These are phyloP conservation scores for Candida loeiensis DNA, from an alignment of 805 yeast genomes.

Conservation along the genomic window DNA sequence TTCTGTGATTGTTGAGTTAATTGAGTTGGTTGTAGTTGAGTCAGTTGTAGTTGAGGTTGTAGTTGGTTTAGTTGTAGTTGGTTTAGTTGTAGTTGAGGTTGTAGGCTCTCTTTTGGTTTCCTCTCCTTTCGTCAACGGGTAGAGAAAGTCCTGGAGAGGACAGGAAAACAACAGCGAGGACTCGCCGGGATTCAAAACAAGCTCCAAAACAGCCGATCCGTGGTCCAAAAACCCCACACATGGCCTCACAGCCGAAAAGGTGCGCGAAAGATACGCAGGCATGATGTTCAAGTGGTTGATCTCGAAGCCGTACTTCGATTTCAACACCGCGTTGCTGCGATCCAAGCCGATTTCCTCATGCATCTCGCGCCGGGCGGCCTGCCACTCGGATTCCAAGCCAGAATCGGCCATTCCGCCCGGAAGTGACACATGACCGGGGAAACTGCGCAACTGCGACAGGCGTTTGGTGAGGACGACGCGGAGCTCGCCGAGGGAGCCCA, in stretches of 20 bases:
- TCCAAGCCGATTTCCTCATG: slow-evolving; percentile 82
- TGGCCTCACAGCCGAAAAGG: slow-evolving; percentile 81
- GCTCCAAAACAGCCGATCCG: slow-evolving; percentile 29
- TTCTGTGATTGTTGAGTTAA: too few relatives aligned
- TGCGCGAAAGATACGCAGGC: slow-evolving; percentile 80
- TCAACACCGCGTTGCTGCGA: slow-evolving; percentile 42
- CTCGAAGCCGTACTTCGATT: slow-evolving; percentile 46
- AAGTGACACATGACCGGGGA: slow-evolving; percentile 86
- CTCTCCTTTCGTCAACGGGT: slow-evolving; percentile 20
- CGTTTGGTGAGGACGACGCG: slow-evolving; percentile 78
- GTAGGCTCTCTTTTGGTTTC: neutral
- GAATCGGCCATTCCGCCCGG: slow-evolving; percentile 93
- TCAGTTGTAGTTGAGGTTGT: neutral
- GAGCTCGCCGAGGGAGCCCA: slow-evolving; percentile 70
- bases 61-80: slow-evolving; percentile 3
- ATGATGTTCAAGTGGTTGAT: slow-evolving; percentile 59
- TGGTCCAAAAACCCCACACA: slow-evolving; percentile 62
- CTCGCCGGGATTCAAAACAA: slow-evolving; percentile 72
- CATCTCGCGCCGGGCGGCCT: slow-evolving; percentile 78
- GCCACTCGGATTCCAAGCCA: slow-evolving; percentile 61
- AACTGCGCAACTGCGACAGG: slow-evolving; percentile 61
- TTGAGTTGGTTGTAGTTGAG: too few relatives aligned
- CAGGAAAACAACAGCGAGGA: slow-evolving; percentile 67
- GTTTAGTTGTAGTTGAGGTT: slow-evolving; percentile 15
- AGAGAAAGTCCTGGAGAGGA: slow-evolving; percentile 59